phyloP scores from a whole-genome alignment of 148 eudicot species.

The Pharnaceum exiguum region DNA sequence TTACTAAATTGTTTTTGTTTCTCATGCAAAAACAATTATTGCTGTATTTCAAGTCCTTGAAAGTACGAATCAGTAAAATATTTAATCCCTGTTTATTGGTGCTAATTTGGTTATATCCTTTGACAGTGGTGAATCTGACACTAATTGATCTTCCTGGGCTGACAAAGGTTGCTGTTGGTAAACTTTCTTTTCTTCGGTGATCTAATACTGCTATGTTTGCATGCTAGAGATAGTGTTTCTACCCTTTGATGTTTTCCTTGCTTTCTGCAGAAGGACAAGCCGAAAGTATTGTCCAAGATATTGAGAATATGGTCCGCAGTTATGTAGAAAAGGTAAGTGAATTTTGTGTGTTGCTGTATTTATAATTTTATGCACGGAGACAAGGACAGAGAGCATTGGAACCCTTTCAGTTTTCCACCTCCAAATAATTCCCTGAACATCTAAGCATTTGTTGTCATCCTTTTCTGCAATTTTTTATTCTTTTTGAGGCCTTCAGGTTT shows the following conservation, averaged over 20 bases:
- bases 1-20: no score
- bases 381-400: no score
- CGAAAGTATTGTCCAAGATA: slow-evolving; percentile 84
- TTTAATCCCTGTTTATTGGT: background rate
- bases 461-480: no score
- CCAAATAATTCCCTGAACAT: no score
- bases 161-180: slow-evolving; percentile 99
- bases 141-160: slow-evolving; percentile 98
- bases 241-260: background rate
- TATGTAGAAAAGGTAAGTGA: slow-evolving; percentile 88
- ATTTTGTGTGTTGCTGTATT: no score
- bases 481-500: no score
- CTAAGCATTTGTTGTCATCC: no score
- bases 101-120: slow-evolving; percentile 22
- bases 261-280: slow-evolving; percentile 80
- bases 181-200: slow-evolving; percentile 20
- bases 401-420: no score
- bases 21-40: no score
- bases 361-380: no score
- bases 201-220: background rate
- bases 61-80: background rate
- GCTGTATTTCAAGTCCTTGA: no score
- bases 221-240: background rate
- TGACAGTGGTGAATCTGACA: slow-evolving; percentile 95
- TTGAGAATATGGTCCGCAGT: slow-evolving; percentile 96